These are phyloP conservation scores for Solanum stenotomum DNA, from an alignment of 257 asterid species.

Conservation along the genomic window DNA sequence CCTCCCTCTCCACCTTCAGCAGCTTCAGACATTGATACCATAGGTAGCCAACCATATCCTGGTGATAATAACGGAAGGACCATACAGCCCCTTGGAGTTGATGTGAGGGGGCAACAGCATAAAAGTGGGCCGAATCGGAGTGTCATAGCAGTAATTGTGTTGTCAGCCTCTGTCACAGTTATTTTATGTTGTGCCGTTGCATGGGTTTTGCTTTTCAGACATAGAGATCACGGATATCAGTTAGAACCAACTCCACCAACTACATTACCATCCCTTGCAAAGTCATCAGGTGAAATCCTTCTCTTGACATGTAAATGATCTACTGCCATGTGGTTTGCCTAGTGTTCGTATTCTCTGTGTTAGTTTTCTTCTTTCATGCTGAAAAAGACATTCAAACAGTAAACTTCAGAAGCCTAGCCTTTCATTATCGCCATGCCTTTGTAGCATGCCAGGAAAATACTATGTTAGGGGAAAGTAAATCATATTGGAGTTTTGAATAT, in stretches of 20 bases:
- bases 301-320: not conserved
- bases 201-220: slow-evolving; percentile 53
- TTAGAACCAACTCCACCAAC: slow-evolving; percentile 42
- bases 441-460: not conserved
- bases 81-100: slow-evolving; percentile 79
- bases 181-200: slow-evolving; percentile 44
- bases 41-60: slow-evolving; percentile 59
- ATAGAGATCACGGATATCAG: slow-evolving; percentile 22
- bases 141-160: slow-evolving; percentile 43
- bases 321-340: not conserved
- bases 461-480: not conserved
- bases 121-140: slow-evolving; percentile 42
- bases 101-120: slow-evolving; percentile 47
- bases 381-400: not conserved
- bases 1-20: slow-evolving; percentile 92
- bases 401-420: not conserved
- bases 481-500: not conserved
- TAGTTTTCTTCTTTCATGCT: not conserved
- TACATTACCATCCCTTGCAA: slow-evolving; percentile 43
- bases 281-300: slow-evolving; percentile 64
- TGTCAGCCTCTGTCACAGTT: slow-evolving; percentile 53
- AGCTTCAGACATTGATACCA: slow-evolving; percentile 43
- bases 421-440: not conserved
- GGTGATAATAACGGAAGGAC: slow-evolving; percentile 51
- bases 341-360: not conserved